Base-by-base conservation (phyloP, 2,329 filamentous ascomycete genomes). In the Gaeumannomyces tritici region DNA sequence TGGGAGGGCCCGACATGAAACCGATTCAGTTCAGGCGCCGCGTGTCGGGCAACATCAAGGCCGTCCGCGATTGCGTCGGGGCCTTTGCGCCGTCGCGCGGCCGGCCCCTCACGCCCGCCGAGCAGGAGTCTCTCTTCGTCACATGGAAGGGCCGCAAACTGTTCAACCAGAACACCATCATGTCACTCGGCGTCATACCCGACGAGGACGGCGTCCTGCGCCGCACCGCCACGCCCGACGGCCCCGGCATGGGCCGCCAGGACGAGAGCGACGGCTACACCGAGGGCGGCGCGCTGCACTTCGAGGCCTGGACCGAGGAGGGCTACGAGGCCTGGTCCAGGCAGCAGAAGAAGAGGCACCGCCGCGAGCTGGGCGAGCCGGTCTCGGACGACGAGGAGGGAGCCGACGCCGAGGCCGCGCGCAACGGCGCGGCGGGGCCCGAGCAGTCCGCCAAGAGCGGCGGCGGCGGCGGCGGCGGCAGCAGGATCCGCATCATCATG, bases 241-340 rank as follows among this genome's bases (percentile, higher is more conserved):
- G 21, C 21, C 6, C 8, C 3, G 64, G 65, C 12, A 11, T 21
- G 13, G 28, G 56, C 28, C 15, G 28, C 26, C 13, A 29, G 15
- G 27, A 55, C 9, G n/a, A 21, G 11, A 57, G 55, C 54, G 54
- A 70, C 27, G 80, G 82, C 1, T 81, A 83, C 58, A 67, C 31
- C 5, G 60, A 71, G 61, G 73, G 78, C 3, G 80, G 82, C 29
- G 79, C 81, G 28, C 81, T 96, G n/a, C 83, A 89, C 66, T 80
- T 96, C 65, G 87, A 93, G 72, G 89, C 89, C 8, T 91, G 90
- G 82, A 93, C 89, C 0, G 78, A 85, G 9, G 84, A 89, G 13
- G 73, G 83, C 1, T 88, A 85, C 65, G 73, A 74, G 29, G 70
- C 75, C 21, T 77, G 82, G 69, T 76, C 81, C 66, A 74, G 75